Percentiles rank a stretch among this genome's conserved stretches.
phyloP scores from a whole-genome alignment of 345 rosid species.

The Iberis pinnata region DNA sequence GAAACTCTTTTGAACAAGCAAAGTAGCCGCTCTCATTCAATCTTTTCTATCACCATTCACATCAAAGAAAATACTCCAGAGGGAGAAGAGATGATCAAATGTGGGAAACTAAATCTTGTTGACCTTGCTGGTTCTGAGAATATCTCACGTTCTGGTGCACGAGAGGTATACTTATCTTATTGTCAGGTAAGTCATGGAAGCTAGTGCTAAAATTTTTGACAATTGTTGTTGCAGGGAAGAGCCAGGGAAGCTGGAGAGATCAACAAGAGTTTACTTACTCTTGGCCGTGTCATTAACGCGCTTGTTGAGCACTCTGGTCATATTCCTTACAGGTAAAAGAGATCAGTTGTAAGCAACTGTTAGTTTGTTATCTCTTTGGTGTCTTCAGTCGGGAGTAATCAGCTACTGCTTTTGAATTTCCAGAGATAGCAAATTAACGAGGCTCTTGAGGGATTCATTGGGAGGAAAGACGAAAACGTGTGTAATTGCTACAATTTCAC shows the following conservation, averaged over 20 bases:
- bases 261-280: slow-evolving; percentile 96
- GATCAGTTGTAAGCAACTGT: slow-evolving; percentile 1
- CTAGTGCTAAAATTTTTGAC: slow-evolving; percentile 6
- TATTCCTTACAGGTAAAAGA: slow-evolving; percentile 77
- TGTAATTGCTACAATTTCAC: slow-evolving; percentile 94
- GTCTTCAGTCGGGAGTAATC: slow-evolving; percentile 5
- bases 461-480: slow-evolving; percentile 99
- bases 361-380: not conserved
- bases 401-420: slow-evolving; percentile 21
- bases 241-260: slow-evolving; percentile 99
- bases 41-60: slow-evolving; percentile 94
- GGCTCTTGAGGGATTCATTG: slow-evolving; percentile 90
- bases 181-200: not conserved
- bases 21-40: slow-evolving; percentile 96
- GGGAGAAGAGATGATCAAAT: slow-evolving; percentile 98
- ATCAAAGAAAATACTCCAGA: slow-evolving; percentile 93
- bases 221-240: slow-evolving; percentile 65
- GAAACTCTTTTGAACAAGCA: slow-evolving; percentile 99
- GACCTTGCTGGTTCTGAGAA: slow-evolving; percentile 99
- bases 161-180: slow-evolving; percentile 55
- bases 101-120: slow-evolving; percentile 96
- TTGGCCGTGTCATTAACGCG: slow-evolving; percentile 92
- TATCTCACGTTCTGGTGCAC: slow-evolving; percentile 95
- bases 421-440: slow-evolving; percentile 97
- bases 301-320: slow-evolving; percentile 99